Evolutionary conservation across 768 basidiomycete genomes (phyloP), one percentile per base, ranked within the genome.

Genomic region (Harrya chromipes): DNA sequence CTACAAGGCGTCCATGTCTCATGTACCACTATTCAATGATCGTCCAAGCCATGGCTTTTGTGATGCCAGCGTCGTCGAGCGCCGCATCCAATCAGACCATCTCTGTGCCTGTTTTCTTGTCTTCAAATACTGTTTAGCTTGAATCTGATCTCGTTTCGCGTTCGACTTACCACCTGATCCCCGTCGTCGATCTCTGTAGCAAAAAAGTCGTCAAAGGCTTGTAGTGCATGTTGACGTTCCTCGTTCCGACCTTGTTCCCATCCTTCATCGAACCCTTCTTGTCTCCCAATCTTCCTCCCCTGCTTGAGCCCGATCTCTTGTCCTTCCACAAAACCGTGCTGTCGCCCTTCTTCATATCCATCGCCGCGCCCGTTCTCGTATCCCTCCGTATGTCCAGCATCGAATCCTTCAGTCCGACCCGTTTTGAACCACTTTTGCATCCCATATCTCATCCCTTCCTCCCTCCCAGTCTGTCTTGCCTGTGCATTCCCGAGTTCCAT

Each of bases 151-250:
- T 2, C 16, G 40, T 11, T 37, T 21, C 4, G 12, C 4, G 23
- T 20, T 35, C 40, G 11, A 67, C 66, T 65, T 23, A 67, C 66
- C 52, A 46, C 52, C 9, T 47, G 40, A 29, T 63, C 61, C 1
- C 43, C 47, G 9, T 60, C 59, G 52, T 69, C 69, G 53, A 70
- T 63, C 51, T 82, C 77, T 56, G 74, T 66, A 20, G 69, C 68
- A 46, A 83, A 64, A 64, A 82, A 80, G 34, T 70, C 70, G 62
- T 85, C 80, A 66, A 85, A 82, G 9, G 79, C 80, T 43, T 77
- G 74, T 23, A 82, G 51, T 1, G 81, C 83, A 53, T 73, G 75
- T 39, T 68, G 65, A 26, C 80, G 75, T 63, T 82, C 82, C 55
- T 79, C 77, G 46, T 63, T 70, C 52, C 72, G 66, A 55, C 76